phyloP scores from a whole-genome alignment of 1,139 yeast genomes.

The Blastobotrys petasosporus region DNA sequence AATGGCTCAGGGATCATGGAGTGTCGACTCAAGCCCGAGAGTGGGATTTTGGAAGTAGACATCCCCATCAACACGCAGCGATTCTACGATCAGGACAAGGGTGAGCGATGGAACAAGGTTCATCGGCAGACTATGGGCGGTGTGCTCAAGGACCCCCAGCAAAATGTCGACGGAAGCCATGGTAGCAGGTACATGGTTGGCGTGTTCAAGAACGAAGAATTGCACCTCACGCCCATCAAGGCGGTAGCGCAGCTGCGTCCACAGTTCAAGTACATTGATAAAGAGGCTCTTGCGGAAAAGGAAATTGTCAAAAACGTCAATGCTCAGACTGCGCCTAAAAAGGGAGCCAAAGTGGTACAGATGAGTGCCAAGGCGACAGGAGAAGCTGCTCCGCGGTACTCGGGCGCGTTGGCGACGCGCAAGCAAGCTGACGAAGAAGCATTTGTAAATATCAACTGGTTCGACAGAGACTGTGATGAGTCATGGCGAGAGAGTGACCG shows the following conservation, averaged over 20 bases:
- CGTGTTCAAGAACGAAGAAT: slow-evolving; percentile 41
- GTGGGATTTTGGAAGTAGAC: slow-evolving; percentile 60
- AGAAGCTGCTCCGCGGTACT: slow-evolving; percentile 56
- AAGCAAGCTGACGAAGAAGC: slow-evolving; percentile 73
- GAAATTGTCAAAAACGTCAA: slow-evolving; percentile 32
- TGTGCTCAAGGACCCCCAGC: slow-evolving; percentile 21
- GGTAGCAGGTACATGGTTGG: slow-evolving; percentile 53
- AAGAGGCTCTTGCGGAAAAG: slow-evolving; percentile 28
- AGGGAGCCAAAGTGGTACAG: slow-evolving; percentile 58
- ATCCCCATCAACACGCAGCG: slow-evolving; percentile 59
- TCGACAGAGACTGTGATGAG: slow-evolving; percentile 37
- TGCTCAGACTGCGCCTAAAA: slow-evolving; percentile 40
- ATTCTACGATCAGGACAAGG: slow-evolving; percentile 61
- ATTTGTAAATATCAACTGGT: slow-evolving; percentile 48
- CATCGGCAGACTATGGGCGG: slow-evolving; percentile 63
- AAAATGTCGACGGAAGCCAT: slow-evolving; percentile 10
- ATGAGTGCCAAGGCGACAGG: slow-evolving; percentile 69
- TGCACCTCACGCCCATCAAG: slow-evolving; percentile 62
- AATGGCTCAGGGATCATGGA: slow-evolving; percentile 40
- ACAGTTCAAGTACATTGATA: slow-evolving; percentile 63
- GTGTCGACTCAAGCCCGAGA: slow-evolving; percentile 56
- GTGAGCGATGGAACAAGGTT: slow-evolving; percentile 58
- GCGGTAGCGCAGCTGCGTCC: slow-evolving; percentile 78
- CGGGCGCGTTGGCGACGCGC: slow-evolving; percentile 72
- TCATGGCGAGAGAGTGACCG: slow-evolving; percentile 34